Base-by-base conservation (phyloP, 2,329 filamentous ascomycete genomes). In the Lasiodiplodia hormozganensis region DNA sequence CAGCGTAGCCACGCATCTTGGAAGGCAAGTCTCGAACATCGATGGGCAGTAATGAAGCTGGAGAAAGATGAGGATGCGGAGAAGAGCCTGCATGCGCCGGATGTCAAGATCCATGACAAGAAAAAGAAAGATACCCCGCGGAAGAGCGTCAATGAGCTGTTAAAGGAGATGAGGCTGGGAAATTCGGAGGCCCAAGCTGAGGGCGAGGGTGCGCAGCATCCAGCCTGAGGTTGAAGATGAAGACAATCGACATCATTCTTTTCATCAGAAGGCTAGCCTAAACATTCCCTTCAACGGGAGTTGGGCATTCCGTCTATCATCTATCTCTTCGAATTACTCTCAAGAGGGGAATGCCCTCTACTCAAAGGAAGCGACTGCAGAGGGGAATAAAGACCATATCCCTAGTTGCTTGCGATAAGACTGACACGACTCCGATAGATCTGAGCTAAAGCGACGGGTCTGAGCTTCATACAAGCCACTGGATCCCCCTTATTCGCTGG, bases 11-110 rank as follows among this genome's bases (percentile, higher is more conserved):
- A 51, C 3, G 65, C 62, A 18, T 53, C 62, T 7, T 78, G 76
- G 76, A 62, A 73, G 56, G 58, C 68, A 49, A 76, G 73, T 62
- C 53, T 78, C 34, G 62, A 68, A 11, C 58, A 70, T 25, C 67
- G 71, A 36, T 78, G 75, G 71, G 77, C 76, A 4, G 77, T 78
- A 34, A 68, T 77, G 28, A 74, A 76, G 71, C 74, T 78, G 68
- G 72, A 70, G 65, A 65, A 70, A 62, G 72, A 76, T 67, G 62
- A 58, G 23, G 69, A 58, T 25, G 69, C 67, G 10, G 73, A 75
- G 51, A 70, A 73, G 69, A 72, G 70, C n/a, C 71, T 72, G 23
- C 68, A 65, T 3, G 16, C 67, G 38, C 74, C 70, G 16, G 68
- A 70, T 23, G 71, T 77, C 34, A 71, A 75, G 69, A 62, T 49